These are phyloP conservation scores for Elsinoe arachidis DNA, from an alignment of 2,329 filamentous ascomycete species.

Conservation along the genomic window DNA sequence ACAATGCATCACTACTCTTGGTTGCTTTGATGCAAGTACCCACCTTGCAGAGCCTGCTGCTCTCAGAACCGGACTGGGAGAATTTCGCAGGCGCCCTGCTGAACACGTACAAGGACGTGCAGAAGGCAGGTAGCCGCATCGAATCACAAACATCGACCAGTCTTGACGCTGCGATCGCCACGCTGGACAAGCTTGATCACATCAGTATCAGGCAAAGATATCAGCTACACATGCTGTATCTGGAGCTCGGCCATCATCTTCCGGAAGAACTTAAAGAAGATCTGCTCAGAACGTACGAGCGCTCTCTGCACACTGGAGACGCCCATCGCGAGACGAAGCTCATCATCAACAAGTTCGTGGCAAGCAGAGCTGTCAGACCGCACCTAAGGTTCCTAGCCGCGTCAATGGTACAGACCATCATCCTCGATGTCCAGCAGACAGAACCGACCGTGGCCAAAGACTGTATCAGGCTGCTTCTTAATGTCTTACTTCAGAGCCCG, in stretches of 20 bases:
- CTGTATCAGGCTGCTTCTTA: conserved; percentile 1
- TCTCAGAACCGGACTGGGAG: background rate
- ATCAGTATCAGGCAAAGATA: conserved; percentile 7
- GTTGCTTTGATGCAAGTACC: background rate
- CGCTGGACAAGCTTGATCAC: background rate
- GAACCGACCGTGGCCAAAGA: conserved; percentile 5
- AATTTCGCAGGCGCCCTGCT: conserved; percentile 1
- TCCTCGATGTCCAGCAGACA: conserved; percentile 8
- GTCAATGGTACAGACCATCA: background rate
- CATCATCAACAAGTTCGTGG: conserved; percentile 1
- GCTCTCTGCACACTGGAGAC: background rate
- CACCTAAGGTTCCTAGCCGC: conserved; percentile 1
- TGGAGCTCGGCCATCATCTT: conserved; percentile 5
- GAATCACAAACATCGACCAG: background rate
- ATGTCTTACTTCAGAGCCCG: background rate
- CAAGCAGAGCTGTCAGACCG: background rate
- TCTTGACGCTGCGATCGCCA: background rate
- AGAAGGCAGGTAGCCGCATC: background rate
- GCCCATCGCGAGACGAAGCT: conserved; percentile 1
- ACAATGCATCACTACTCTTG: background rate
- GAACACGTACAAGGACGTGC: background rate
- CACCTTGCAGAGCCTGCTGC: background rate
- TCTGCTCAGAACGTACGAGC: background rate
- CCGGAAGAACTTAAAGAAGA: conserved; percentile 2
- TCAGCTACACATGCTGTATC: background rate